Evolutionary conservation across 192 early-diverging fungal genomes (phyloP).

Genomic region (Podila verticillata): DNA sequence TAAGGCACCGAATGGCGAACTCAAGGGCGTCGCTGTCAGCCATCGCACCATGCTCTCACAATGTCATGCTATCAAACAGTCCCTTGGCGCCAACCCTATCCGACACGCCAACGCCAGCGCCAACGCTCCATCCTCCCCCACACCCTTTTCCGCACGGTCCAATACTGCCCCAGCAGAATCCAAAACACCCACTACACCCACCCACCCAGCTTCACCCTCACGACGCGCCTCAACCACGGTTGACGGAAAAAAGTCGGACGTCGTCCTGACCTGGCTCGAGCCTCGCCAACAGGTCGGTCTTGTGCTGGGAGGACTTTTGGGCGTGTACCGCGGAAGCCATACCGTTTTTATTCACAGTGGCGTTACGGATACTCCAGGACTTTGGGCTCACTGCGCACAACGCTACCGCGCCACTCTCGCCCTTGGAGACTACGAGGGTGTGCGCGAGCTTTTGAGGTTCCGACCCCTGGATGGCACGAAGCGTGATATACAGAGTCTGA

Average conservation of each 20-base stretch:
- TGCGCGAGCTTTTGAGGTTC: slow-evolving; percentile 66
- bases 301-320: slow-evolving; percentile 69
- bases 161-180: slow-evolving; percentile 11
- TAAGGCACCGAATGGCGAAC: slow-evolving; percentile 82
- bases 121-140: slow-evolving; percentile 13
- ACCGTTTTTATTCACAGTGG: slow-evolving; percentile 71
- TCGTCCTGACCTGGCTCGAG: slow-evolving; percentile 76
- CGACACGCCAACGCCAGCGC: slow-evolving; percentile 6
- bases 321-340: slow-evolving; percentile 77
- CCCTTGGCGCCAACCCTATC: slow-evolving; percentile 39
- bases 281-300: slow-evolving; percentile 86
- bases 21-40: slow-evolving; percentile 85
- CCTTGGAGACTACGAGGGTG: slow-evolving; percentile 73
- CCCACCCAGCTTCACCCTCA: slow-evolving; percentile 15
- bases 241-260: slow-evolving; percentile 52
- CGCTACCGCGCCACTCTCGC: slow-evolving; percentile 76
- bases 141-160: slow-evolving; percentile 22
- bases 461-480: slow-evolving; percentile 66
- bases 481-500: slow-evolving; percentile 65
- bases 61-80: slow-evolving; percentile 61
- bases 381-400: slow-evolving; percentile 75
- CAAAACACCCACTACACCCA: slow-evolving; percentile 40
- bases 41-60: slow-evolving; percentile 82
- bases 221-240: slow-evolving; percentile 22
- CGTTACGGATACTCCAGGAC: slow-evolving; percentile 70